Evolutionary conservation across 208 protist species (phyloP).

Genomic region (Naegleria gruberi): DNA sequence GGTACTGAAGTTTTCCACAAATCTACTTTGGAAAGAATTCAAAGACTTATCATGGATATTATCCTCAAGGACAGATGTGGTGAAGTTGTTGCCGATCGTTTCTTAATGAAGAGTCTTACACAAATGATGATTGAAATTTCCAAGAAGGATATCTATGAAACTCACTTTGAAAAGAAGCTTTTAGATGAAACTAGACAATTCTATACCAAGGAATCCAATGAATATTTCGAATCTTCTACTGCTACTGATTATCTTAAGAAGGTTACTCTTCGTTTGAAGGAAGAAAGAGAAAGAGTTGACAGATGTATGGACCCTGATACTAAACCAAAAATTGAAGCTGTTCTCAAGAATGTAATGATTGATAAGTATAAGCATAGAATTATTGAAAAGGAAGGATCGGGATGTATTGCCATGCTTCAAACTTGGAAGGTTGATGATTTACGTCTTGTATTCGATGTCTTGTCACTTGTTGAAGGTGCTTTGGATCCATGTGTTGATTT

Average conservation of each 20-base stretch:
- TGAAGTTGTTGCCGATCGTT: neutral
- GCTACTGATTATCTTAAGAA: conserved; percentile 47
- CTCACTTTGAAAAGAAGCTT: conserved; percentile 56
- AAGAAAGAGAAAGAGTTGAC: conserved; percentile 55
- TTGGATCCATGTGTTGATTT: conserved; percentile 9
- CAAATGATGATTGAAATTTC: conserved; percentile 28
- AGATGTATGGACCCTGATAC: conserved; percentile 51
- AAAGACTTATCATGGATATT: conserved; percentile 17
- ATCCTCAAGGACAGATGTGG: conserved; percentile 5
- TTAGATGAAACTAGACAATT: conserved; percentile 43
- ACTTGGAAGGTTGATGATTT: conserved; percentile 8
- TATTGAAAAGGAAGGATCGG: conserved; percentile 31
- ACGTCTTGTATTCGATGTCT: neutral
- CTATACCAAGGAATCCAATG: conserved; percentile 46
- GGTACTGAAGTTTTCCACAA: conserved; percentile 21
- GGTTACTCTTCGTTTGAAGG: conserved; percentile 29
- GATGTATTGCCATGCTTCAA: conserved; percentile 3
- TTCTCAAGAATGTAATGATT: conserved; percentile 53
- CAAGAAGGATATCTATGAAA: conserved; percentile 44
- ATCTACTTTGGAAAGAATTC: neutral
- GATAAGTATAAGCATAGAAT: conserved; percentile 52
- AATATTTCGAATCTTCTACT: conserved; percentile 41
- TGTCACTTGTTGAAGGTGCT: neutral
- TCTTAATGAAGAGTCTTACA: neutral
- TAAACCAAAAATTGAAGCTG: conserved; percentile 43